These are phyloP conservation scores for Infundibulicybe gibba DNA, from an alignment of 768 basidiomycete genomes.

Conservation along the genomic window DNA sequence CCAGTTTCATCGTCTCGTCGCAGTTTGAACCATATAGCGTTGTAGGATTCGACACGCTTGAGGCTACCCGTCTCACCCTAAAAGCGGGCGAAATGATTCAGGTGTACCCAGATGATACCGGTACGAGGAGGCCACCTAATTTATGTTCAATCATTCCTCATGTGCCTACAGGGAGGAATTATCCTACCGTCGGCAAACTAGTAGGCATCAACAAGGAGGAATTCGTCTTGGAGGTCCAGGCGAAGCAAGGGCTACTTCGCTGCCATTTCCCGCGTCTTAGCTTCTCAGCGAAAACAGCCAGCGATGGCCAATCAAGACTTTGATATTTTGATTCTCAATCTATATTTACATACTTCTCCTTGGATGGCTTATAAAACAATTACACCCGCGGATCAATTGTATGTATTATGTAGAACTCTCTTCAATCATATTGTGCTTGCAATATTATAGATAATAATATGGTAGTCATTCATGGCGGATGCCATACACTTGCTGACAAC, in stretches of 20 bases:
- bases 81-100: conserved; percentile 32
- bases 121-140: conserved; percentile 17
- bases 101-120: conserved; percentile 46
- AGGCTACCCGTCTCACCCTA: conserved; percentile 39
- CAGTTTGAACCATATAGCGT: conserved; percentile 30
- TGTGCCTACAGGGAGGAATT: conserved; percentile 25
- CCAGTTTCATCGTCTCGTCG: conserved; percentile 32
- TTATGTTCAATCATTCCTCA: background rate
- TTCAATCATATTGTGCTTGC: too few relatives aligned
- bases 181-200: conserved; percentile 46
- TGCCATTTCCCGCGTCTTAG: conserved; percentile 53
- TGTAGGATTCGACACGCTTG: conserved; percentile 42
- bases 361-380: too few relatives aligned
- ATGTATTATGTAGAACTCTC: too few relatives aligned
- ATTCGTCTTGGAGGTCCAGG: conserved; percentile 43
- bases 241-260: conserved; percentile 32
- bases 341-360: too few relatives aligned
- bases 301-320: background rate
- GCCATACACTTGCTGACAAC: conserved; percentile 75
- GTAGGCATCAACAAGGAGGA: conserved; percentile 47
- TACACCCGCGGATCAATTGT: too few relatives aligned
- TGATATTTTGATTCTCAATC: too few relatives aligned
- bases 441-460: too few relatives aligned
- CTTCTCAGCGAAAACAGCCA: conserved; percentile 22
- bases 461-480: too few relatives aligned